Evolutionary conservation across 768 basidiomycete species (phyloP).

Genomic region (Nidularia sp.): DNA sequence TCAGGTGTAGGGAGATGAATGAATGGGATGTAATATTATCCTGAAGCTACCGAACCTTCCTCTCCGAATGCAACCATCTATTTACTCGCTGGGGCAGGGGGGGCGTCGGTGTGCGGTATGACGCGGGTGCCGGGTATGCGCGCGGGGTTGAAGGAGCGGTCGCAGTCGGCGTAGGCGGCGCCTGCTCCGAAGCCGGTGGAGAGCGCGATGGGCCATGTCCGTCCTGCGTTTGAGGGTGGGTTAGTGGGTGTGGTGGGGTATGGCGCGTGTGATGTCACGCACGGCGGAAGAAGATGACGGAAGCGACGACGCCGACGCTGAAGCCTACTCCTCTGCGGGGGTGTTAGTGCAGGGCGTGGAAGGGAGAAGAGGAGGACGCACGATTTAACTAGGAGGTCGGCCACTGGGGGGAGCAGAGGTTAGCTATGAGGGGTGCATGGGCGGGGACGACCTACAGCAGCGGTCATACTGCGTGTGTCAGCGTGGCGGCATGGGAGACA

Average conservation of each 20-base stretch:
- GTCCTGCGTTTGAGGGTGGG: conserved; percentile 46
- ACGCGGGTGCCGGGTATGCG: conserved; percentile 82
- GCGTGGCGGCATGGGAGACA: conserved; percentile 5
- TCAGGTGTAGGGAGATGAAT: too few species aligned
- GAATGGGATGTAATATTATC: too few species aligned
- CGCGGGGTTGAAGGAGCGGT: conserved; percentile 89
- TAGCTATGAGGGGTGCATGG: neutral
- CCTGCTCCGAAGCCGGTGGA: conserved; percentile 85
- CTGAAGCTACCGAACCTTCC: too few species aligned
- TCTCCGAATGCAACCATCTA: too few species aligned
- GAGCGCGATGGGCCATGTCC: conserved; percentile 88
- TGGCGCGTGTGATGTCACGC: conserved; percentile 27
- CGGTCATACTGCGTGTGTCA: conserved; percentile 66
- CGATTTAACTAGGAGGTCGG: conserved; percentile 72
- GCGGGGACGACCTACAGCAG: conserved; percentile 52
- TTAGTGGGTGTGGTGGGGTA: neutral
- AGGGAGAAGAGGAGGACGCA: conserved; percentile 25
- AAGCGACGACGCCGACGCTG: conserved; percentile 82
- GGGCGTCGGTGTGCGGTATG: conserved; percentile 37
- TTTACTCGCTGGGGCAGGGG: neutral
- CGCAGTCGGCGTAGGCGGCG: conserved; percentile 87
- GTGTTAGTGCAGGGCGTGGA: conserved; percentile 2
- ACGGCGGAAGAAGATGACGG: conserved; percentile 91
- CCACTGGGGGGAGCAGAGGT: conserved; percentile 11
- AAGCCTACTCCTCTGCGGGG: conserved; percentile 76